Percentiles rank a stretch among this genome's conserved stretches.
These are phyloP conservation scores for Trifolium fragiferum DNA, from an alignment of 306 rosid species.

Conservation along the genomic window DNA sequence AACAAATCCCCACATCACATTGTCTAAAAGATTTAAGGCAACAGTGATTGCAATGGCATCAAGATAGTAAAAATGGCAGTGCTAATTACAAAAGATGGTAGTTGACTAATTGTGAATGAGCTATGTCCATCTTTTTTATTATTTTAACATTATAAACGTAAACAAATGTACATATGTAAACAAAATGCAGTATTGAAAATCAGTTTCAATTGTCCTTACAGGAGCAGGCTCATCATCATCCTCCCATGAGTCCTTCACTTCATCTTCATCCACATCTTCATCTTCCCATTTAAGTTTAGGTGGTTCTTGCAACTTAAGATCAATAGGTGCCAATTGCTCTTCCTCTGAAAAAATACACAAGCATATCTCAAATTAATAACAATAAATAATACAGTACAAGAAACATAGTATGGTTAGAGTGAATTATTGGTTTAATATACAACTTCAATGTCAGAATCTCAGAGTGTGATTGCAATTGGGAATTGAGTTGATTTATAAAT, in stretches of 20 bases:
- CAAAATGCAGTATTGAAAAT: background rate
- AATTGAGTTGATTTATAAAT: background rate
- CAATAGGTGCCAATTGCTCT: slow-evolving; percentile 52
- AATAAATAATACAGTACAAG: slow-evolving; percentile 18
- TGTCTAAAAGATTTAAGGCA: background rate
- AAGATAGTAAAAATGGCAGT: background rate
- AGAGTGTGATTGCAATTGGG: background rate
- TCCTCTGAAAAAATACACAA: slow-evolving; percentile 60
- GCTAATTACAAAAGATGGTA: slow-evolving; percentile 4
- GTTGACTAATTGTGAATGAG: background rate
- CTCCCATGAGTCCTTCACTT: slow-evolving; percentile 94
- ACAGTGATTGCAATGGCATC: background rate
- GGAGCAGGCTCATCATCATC: slow-evolving; percentile 83
- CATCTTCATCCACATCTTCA: slow-evolving; percentile 86
- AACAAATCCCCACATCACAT: background rate
- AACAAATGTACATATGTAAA: background rate
- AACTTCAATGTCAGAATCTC: background rate
- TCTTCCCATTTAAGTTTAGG: slow-evolving; percentile 83
- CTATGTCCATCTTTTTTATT: background rate
- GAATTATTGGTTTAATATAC: slow-evolving; percentile 6
- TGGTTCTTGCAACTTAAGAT: slow-evolving; percentile 51
- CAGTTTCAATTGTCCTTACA: slow-evolving; percentile 49
- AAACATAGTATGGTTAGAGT: background rate
- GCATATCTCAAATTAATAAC: slow-evolving; percentile 27
- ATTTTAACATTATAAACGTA: background rate